A percentile compares a stretch with the other conserved stretches of the same genome.
phyloP scores from a whole-genome alignment of 2,329 filamentous ascomycete genomes.

The Curvularia sp. region DNA sequence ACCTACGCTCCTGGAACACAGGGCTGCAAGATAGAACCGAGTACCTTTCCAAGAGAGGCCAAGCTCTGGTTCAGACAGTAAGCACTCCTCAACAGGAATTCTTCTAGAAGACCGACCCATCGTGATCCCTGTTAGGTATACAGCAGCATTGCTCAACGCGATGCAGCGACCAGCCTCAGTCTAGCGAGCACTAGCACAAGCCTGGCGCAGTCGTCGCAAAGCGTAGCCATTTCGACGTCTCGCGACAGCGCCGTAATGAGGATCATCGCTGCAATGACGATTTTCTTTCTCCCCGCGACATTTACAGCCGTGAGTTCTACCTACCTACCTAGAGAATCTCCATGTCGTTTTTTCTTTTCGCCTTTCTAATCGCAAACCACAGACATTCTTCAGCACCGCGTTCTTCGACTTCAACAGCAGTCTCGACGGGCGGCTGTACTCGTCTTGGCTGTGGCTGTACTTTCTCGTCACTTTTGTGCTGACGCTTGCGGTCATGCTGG shows the following conservation, averaged over 20 bases:
- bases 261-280: slow-evolving; percentile 33
- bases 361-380: background rate
- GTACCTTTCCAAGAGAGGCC: slow-evolving; percentile 24
- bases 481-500: slow-evolving; percentile 15
- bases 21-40: slow-evolving; percentile 22
- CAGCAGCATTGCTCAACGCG: slow-evolving; percentile 32
- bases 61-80: slow-evolving; percentile 30
- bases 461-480: slow-evolving; percentile 25
- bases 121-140: slow-evolving; percentile 21
- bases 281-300: slow-evolving; percentile 38
- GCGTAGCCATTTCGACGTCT: slow-evolving; percentile 20
- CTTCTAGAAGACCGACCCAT: background rate
- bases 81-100: background rate
- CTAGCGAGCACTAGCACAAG: slow-evolving; percentile 12
- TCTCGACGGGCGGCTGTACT: slow-evolving; percentile 18
- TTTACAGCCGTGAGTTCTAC: slow-evolving; percentile 31
- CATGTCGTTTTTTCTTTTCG: background rate
- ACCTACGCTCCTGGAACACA: slow-evolving; percentile 20
- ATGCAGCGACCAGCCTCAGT: slow-evolving; percentile 19
- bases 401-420: slow-evolving; percentile 30
- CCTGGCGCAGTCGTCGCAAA: slow-evolving; percentile 26
- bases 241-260: slow-evolving; percentile 33
- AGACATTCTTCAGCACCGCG: slow-evolving; percentile 34
- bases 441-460: slow-evolving; percentile 32
- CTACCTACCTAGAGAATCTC: too few relatives aligned